phyloP scores from a whole-genome alignment of 306 rosid genomes.

The Corylus heterophylla region DNA sequence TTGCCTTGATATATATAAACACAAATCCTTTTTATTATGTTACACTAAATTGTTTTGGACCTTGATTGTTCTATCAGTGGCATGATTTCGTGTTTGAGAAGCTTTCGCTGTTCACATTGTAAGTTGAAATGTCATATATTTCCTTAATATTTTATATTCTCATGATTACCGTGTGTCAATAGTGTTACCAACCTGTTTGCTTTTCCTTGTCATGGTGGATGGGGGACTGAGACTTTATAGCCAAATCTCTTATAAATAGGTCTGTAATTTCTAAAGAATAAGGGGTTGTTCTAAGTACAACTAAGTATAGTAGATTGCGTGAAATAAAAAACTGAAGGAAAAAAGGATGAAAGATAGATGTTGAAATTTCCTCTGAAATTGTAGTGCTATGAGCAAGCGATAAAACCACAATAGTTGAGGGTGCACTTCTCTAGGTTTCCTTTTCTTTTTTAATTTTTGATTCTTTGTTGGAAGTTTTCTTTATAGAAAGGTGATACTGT shows the following conservation, averaged over 20 bases:
- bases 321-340: neutral
- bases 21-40: neutral
- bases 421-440: neutral
- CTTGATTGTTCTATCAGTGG: constrained; percentile 19
- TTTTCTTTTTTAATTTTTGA: neutral
- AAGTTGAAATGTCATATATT: constrained; percentile 1
- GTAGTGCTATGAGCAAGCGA: neutral
- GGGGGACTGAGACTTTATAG: neutral
- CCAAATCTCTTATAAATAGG: neutral
- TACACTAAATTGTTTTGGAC: constrained; percentile 14
- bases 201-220: neutral
- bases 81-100: constrained; percentile 29
- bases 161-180: neutral
- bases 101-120: constrained; percentile 18
- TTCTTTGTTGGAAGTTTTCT: neutral
- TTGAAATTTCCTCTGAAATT: neutral
- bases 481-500: neutral
- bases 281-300: neutral
- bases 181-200: neutral
- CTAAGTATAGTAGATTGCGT: neutral
- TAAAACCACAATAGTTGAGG: neutral
- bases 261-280: neutral
- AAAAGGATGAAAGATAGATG: neutral
- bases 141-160: neutral
- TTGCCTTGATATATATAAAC: neutral